Percentiles rank a stretch among this genome's conserved stretches.
phyloP scores from a whole-genome alignment of 1,284 basidiomycete species.

The Puccinia brachypodii region DNA sequence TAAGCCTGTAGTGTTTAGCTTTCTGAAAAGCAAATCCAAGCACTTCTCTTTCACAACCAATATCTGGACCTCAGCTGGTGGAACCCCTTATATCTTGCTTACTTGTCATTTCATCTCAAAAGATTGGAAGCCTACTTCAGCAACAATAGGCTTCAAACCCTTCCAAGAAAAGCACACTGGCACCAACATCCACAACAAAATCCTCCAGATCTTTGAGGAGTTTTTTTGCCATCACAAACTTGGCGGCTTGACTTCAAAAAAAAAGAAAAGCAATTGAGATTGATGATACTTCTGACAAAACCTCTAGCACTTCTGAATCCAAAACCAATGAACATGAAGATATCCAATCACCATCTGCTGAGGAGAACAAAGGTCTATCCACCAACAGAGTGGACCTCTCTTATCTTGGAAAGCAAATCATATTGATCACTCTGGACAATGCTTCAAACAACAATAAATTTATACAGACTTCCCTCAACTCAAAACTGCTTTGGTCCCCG shows the following conservation, averaged over 20 bases:
- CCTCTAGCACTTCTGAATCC: background rate
- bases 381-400: background rate
- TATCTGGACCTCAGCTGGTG: no score
- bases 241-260: no score
- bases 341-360: background rate
- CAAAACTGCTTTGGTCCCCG: background rate
- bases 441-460: background rate
- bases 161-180: background rate
- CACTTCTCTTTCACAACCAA: no score
- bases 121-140: background rate
- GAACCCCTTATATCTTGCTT: background rate
- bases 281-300: background rate
- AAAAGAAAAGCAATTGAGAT: background rate
- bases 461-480: background rate
- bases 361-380: background rate
- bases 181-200: background rate
- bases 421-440: background rate
- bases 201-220: background rate
- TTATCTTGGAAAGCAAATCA: background rate
- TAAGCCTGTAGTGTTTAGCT: background rate
- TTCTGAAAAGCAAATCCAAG: no score
- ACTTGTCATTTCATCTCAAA: background rate
- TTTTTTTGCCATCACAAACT: no score
- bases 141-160: background rate
- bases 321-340: background rate